Evolutionary conservation across 495 filamentous ascomycete species (phyloP), one percentile per base, ranked within the genome.

Genomic region (Lepidopterella palustris): DNA sequence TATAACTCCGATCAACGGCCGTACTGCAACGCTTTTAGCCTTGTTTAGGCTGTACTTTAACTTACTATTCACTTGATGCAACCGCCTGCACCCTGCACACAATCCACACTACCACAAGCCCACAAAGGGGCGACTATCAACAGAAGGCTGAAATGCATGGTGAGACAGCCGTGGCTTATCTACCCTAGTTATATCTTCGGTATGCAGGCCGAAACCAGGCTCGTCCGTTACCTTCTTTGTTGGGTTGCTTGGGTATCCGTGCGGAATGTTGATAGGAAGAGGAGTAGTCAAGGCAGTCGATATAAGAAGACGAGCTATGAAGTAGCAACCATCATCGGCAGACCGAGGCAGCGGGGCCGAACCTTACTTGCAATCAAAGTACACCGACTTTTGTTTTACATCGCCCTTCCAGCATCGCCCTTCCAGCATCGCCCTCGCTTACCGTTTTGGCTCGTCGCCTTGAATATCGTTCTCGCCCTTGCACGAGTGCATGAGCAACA

Each of bases 401-500:
- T 50, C 21, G 47, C 47, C 47, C 47, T 50, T 42, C 35, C 45
- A 13, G 15, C 25, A 24, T 25, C 47, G 13, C 39, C 39, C 39
- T 42, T 11, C 39, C 2, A 42, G 13, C 20, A 11, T 24, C 25
- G 20, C 25, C 47, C 9, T 0, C 47, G 47, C 47, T 50, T 50
- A 50, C 47, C 25, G 20, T 24, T 50, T 25, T 50, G 20, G 25
- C 3, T 50, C 25, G 47, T 5, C 47, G 47, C 47, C 47, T 50
- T 50, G 20, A 50, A 50, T 50, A 50, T 50, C 47, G 20, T 24
- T 50, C 21, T 50, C 47, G 47, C 47, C 47, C 47, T 50, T 50
- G 13, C 25, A 24, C 5, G 26, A 18, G 47, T 50, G 47, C 8
- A 24, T 24, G 24, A 24, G 47, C 24, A 50, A 26, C 20, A 5